Base-by-base conservation (phyloP, 139 green algal genomes). In the Zygnema circumcarinatum region DNA sequence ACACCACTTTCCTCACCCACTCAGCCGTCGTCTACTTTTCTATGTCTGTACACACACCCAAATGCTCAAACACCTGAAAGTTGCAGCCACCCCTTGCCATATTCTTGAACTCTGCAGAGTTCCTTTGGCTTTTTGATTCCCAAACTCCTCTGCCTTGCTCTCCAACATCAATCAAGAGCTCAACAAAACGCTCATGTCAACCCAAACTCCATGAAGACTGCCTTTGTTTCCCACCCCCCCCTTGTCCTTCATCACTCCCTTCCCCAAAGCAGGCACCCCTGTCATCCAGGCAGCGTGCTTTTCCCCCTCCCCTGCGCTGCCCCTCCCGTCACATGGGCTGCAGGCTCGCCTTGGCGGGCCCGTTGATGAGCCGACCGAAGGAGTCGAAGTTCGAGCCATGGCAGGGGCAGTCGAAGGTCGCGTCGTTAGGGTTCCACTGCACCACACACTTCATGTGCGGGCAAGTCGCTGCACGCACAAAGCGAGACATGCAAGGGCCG, bases 351-450 rank as follows among this genome's bases (percentile, higher is more conserved):
- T 90, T 94, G 67, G 92, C 92, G 0, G 92, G 92, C 39, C 89
- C 92, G 38, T 96, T 93, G 88, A 95, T 93, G 69, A 83, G 76
- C 52, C 69, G 88, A 87, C 94, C 94, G 0, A 83, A 54, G 53
- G 56, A 39, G 87, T 93, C 89, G 74, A 96, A 96, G 35, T 90
- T 75, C 1, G 42, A 86, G 67, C 94, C 94, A 79, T 96, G 94
- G 92, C 94, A 96, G 33, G 92, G 91, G 83, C 94, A 96, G 81
- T 96, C 92, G 53, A 95, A 96, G 0, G 90, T 96, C 38, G 87
- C 86, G 79, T 96, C 94, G 1, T 87, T 88, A 7, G 90, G 87
- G 89, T 95, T 95, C 93, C 92, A 94, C 81, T 94, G 76, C 35
- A 94, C 76, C 22, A 94, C 31, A 67, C 90, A 93, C 56, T 87